Base-by-base conservation (phyloP, 2,329 filamentous ascomycete species). In the Fusarium sp. region DNA sequence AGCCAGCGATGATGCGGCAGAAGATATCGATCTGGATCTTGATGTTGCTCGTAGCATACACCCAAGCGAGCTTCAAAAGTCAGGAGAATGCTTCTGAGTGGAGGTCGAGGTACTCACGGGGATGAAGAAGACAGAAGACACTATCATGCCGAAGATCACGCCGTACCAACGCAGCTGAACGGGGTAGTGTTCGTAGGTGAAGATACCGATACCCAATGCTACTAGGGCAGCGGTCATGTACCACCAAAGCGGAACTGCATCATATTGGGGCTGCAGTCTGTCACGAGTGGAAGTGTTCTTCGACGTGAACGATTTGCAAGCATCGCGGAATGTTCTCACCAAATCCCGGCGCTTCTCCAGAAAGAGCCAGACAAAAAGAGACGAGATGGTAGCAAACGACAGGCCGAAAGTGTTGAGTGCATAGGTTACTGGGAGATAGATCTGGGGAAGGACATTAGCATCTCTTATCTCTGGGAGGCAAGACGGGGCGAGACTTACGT, bases 391-490 rank as follows among this genome's bases (percentile, higher is more conserved):
- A 10, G 87, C 87, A 61, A 89, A 88, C 4, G 84, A 84, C 4
- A 88, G 81, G 5, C 87, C 86, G 65, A 87, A 88, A 0, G 84
- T 85, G 7, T 85, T 86, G 0, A 86, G 84, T 0, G 81, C 81
- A 48, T 81, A 83, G 0, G 80, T 82, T 2, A 80, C 77, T 0
- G 86, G 84, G 12, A 88, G 78, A 63, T 87, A 88, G 41, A 80
- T 79, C 77, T 79, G 9, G 44, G 7, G 15, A 5, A 10, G 7
- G 4, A 1, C 3, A 39, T 54, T 14, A 41, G 35, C 8, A 39
- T 7, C 35, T 39, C 12, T 4, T 1, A 7, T 10, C 2, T 14
- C 25, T n/a, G 4, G 19, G 15, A 4, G 10, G 19, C 7, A 2
- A 14, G 2, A 4, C 4, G 4, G 23, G 4, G 3, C 1, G 10